These are phyloP conservation scores for Emmonsiellopsis sp. DNA, from an alignment of 2,329 filamentous ascomycete species.

Conservation along the genomic window DNA sequence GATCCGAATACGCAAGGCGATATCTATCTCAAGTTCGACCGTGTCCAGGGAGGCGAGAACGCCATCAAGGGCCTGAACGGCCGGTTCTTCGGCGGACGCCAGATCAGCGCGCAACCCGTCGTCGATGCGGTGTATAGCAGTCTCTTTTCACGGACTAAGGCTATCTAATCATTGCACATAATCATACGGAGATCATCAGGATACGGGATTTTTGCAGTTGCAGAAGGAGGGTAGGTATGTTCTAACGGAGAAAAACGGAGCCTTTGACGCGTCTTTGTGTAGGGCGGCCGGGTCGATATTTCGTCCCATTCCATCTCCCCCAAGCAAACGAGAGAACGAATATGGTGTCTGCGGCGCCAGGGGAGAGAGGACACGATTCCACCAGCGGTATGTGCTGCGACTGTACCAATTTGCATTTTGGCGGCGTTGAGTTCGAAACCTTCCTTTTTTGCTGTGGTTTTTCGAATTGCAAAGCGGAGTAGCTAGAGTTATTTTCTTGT, in stretches of 20 bases:
- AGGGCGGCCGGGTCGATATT: neutral
- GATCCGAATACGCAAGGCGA: constrained; percentile 91
- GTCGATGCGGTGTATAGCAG: constrained; percentile 98
- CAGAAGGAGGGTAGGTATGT: constrained; percentile 3
- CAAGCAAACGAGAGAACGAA: neutral
- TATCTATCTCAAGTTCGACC: constrained; percentile 97
- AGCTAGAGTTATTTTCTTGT: neutral
- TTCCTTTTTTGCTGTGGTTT: neutral
- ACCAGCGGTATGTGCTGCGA: constrained; percentile 11
- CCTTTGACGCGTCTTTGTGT: constrained; percentile 1
- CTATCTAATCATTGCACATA: constrained; percentile 46
- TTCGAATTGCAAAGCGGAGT: neutral
- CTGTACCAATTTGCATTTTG: neutral
- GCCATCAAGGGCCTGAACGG: constrained; percentile 97
- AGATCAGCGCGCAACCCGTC: constrained; percentile 90
- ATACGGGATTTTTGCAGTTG: constrained; percentile 19
- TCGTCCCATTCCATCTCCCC: neutral
- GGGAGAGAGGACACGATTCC: neutral
- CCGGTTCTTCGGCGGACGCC: constrained; percentile 84
- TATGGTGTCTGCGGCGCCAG: neutral
- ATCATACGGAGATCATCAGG: neutral
- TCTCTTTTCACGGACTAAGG: constrained; percentile 79
- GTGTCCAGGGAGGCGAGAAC: constrained; percentile 89
- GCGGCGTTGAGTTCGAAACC: constrained; percentile 1
- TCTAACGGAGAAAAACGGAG: neutral